phyloP scores from a whole-genome alignment of 306 rosid genomes.

The Prunus fruticosa region DNA sequence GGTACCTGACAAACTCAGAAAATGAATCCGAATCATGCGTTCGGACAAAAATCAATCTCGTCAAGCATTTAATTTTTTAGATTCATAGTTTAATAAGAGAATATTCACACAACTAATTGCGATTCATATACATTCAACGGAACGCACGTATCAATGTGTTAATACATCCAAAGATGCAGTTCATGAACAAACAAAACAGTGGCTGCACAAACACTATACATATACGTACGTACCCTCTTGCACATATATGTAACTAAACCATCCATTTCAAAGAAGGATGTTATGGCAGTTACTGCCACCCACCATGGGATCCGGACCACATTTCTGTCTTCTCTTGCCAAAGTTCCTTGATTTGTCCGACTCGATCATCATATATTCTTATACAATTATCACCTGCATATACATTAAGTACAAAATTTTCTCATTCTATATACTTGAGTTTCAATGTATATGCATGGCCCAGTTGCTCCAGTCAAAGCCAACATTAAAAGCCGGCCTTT shows the following conservation, averaged over 20 bases:
- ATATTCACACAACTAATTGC: too few species aligned
- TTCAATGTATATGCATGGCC: constrained; percentile 15
- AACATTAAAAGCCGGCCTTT: constrained; percentile 48
- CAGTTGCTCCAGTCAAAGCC: constrained; percentile 12
- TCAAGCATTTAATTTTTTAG: too few species aligned
- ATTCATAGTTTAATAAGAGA: too few species aligned
- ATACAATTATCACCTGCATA: background rate
- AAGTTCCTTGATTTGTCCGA: constrained; percentile 26
- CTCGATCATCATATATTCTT: background rate
- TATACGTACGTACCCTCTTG: background rate
- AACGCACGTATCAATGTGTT: background rate
- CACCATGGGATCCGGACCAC: constrained; percentile 21
- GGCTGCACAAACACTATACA: background rate
- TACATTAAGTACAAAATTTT: background rate
- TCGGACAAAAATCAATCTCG: too few species aligned
- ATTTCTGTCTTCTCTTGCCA: constrained; percentile 8
- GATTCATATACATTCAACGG: too few species aligned
- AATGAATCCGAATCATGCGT: too few species aligned
- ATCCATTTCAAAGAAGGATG: background rate
- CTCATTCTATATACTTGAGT: too few species aligned
- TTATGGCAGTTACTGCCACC: background rate
- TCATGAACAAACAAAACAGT: background rate
- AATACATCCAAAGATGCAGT: background rate
- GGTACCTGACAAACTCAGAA: too few species aligned
- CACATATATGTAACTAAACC: background rate